phyloP scores from a whole-genome alignment of 139 green algal species.

The Chlorella sp. region DNA sequence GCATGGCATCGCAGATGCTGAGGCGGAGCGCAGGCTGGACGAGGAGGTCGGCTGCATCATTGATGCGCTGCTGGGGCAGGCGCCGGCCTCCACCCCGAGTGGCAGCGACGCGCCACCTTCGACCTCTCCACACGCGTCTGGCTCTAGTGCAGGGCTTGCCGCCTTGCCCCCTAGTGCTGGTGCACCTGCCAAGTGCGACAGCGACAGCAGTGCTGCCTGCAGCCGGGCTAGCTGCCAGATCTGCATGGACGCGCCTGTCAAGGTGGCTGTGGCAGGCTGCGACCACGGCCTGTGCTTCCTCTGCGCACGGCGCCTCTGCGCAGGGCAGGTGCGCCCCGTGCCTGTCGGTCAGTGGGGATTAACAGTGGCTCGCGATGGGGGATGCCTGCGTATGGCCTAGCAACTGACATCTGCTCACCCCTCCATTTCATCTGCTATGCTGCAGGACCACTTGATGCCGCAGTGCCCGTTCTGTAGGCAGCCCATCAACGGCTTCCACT shows the following conservation, averaged over 20 bases:
- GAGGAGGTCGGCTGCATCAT: conserved; percentile 10
- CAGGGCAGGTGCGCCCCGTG: background rate
- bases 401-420: too few relatives aligned
- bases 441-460: conserved; percentile 32
- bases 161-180: background rate
- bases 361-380: too few relatives aligned
- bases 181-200: background rate
- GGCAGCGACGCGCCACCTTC: background rate
- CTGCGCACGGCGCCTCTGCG: conserved; percentile 37
- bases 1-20: background rate
- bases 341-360: too few relatives aligned
- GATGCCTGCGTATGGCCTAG: too few relatives aligned
- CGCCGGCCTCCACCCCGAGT: background rate
- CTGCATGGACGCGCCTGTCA: conserved; percentile 40
- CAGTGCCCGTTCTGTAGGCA: conserved; percentile 46
- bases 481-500: conserved; percentile 47
- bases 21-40: conserved; percentile 9
- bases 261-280: conserved; percentile 26
- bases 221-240: conserved; percentile 27
- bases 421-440: background rate
- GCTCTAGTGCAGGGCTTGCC: background rate
- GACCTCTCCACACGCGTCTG: background rate
- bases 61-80: conserved; percentile 6
- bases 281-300: conserved; percentile 41
- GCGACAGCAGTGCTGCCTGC: background rate